Evolutionary conservation across 441 rosid species (phyloP).

Genomic region (Euphorbia celastroides): DNA sequence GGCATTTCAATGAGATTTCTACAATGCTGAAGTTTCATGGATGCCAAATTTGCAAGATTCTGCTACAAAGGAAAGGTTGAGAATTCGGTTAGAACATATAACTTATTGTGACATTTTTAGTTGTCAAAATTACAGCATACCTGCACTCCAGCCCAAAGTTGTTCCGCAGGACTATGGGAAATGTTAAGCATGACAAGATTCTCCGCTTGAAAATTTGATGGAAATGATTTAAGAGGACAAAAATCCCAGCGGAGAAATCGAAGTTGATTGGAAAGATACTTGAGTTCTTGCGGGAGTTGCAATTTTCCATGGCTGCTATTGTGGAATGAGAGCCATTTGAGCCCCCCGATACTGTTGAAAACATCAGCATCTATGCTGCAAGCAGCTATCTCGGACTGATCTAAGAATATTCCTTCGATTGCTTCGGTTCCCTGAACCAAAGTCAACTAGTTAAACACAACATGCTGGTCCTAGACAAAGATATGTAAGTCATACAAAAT

Average conservation of each 20-base stretch:
- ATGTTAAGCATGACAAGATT: constrained; percentile 11
- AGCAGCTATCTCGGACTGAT: background rate
- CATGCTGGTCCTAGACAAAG: background rate
- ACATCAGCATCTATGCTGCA: background rate
- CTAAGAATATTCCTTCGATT: background rate
- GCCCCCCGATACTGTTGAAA: background rate
- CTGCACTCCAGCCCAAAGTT: constrained; percentile 15
- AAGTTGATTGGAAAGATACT: constrained; percentile 16
- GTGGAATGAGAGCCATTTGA: background rate
- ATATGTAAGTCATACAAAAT: background rate
- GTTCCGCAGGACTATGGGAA: background rate
- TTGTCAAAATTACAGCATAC: background rate
- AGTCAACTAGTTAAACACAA: background rate
- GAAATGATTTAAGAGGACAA: constrained; percentile 24
- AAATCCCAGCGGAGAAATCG: constrained; percentile 26
- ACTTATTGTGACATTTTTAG: background rate
- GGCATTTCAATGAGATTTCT: background rate
- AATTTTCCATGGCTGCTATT: background rate
- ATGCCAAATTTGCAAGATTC: background rate
- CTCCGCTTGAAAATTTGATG: constrained; percentile 17
- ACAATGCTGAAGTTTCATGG: background rate
- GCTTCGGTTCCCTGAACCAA: background rate
- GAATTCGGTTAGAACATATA: background rate
- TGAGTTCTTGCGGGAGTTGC: constrained; percentile 1
- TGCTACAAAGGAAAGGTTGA: background rate